Conservation (phyloP, 495 filamentous ascomycete species). For the Aspergillus ellipticus region DNA sequence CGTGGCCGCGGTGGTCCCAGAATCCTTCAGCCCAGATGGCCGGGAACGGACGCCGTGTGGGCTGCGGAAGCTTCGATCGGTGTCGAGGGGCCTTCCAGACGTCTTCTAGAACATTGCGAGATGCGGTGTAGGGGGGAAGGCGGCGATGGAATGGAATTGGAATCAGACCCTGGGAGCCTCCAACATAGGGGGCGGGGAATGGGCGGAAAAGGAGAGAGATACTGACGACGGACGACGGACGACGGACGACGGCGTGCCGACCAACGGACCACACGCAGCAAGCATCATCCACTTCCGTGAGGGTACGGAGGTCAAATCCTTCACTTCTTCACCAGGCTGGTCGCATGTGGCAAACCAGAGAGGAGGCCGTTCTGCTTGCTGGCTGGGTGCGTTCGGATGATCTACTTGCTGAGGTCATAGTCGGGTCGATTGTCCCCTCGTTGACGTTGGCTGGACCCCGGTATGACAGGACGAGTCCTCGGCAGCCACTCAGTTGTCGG, state of each 20-base stretch:
- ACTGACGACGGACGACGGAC: neutral
- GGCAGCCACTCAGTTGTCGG: neutral
- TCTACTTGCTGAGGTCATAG: constrained; percentile 5
- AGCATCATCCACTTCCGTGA: neutral
- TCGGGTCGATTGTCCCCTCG: neutral
- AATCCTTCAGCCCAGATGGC: neutral
- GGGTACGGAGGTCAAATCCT: neutral
- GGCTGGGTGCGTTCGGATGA: neutral
- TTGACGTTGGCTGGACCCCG: neutral
- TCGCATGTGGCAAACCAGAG: neutral
- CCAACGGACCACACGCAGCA: no score
- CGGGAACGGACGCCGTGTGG: constrained; percentile 3
- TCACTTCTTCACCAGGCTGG: neutral
- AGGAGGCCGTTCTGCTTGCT: neutral
- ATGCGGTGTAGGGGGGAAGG: neutral
- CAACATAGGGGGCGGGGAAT: neutral
- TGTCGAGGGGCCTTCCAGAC: constrained; percentile 23
- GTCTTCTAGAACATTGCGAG: constrained; percentile 28
- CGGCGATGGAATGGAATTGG: neutral
- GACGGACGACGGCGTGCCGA: no score
- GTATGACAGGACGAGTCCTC: neutral
- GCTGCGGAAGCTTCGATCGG: constrained; percentile 22
- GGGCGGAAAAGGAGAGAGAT: neutral
- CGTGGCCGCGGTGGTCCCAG: neutral
- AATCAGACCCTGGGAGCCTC: neutral